These are phyloP conservation scores for Lactarius pseudohatsudake DNA, from an alignment of 768 basidiomycete genomes.

Conservation along the genomic window DNA sequence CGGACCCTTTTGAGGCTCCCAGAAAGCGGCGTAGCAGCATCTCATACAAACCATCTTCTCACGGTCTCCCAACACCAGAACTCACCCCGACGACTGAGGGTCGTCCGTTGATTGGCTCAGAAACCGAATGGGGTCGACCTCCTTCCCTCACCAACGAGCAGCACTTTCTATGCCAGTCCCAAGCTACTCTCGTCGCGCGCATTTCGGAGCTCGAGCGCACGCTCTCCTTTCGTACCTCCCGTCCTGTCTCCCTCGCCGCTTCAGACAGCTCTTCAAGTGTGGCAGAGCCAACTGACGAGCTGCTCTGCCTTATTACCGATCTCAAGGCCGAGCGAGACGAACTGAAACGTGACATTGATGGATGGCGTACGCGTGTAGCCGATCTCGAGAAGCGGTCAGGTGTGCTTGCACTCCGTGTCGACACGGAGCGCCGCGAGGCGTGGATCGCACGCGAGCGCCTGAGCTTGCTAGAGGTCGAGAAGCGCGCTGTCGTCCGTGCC, in stretches of 20 bases:
- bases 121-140: constrained; percentile 32
- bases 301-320: constrained; percentile 71
- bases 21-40: constrained; percentile 68
- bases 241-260: constrained; percentile 45
- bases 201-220: constrained; percentile 80
- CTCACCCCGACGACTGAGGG: constrained; percentile 63
- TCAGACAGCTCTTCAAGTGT: constrained; percentile 46
- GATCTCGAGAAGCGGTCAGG: constrained; percentile 72
- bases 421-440: constrained; percentile 77
- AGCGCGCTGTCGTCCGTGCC: constrained; percentile 51
- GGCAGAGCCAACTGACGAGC: constrained; percentile 68
- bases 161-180: constrained; percentile 83
- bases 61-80: constrained; percentile 69
- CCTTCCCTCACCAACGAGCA: constrained; percentile 54
- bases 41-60: constrained; percentile 57
- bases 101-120: constrained; percentile 41
- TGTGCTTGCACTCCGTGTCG: constrained; percentile 65
- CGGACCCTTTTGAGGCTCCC: constrained; percentile 38
- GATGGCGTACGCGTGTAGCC: constrained; percentile 75
- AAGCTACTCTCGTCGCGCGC: constrained; percentile 77
- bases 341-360: constrained; percentile 82
- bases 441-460: constrained; percentile 80
- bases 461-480: constrained; percentile 66
- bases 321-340: constrained; percentile 89
- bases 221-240: constrained; percentile 47